These are phyloP conservation scores for Blastobotrys indianensis DNA, from an alignment of 1,139 yeast species.

Conservation along the genomic window DNA sequence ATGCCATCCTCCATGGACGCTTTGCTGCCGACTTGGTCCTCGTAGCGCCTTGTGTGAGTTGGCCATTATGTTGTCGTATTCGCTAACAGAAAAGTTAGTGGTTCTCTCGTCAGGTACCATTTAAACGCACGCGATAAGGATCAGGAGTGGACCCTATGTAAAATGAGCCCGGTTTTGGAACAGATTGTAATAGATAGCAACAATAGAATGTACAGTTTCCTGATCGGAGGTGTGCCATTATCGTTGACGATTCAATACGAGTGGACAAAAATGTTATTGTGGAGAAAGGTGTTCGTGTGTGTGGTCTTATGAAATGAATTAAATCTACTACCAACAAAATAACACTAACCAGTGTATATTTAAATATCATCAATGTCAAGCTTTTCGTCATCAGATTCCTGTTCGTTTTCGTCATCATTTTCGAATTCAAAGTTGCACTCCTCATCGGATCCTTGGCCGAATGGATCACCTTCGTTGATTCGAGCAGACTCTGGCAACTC, in stretches of 20 bases:
- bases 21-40: conserved; percentile 50
- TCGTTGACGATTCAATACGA: neutral
- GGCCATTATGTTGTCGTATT: conserved; percentile 74
- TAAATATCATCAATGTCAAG: conserved; percentile 78
- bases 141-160: conserved; percentile 78
- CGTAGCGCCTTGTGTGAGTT: conserved; percentile 54
- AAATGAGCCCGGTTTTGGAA: conserved; percentile 48
- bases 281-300: neutral
- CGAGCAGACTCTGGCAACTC: conserved; percentile 93
- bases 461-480: conserved; percentile 96
- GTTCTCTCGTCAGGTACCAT: neutral
- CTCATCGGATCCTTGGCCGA: conserved; percentile 94
- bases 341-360: neutral
- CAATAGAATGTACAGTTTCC: conserved; percentile 9
- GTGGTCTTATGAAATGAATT: neutral
- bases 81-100: conserved; percentile 30
- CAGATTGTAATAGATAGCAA: conserved; percentile 45
- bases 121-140: conserved; percentile 47
- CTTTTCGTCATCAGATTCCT: conserved; percentile 68
- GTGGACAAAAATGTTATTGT: neutral
- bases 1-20: conserved; percentile 69
- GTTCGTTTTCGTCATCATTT: conserved; percentile 79
- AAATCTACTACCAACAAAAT: neutral
- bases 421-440: conserved; percentile 99
- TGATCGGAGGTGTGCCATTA: neutral